Evolutionary conservation across 2,329 filamentous ascomycete species (phyloP), one percentile per base, ranked within the genome.

Genomic region (Fragosphaeria purpurea): DNA sequence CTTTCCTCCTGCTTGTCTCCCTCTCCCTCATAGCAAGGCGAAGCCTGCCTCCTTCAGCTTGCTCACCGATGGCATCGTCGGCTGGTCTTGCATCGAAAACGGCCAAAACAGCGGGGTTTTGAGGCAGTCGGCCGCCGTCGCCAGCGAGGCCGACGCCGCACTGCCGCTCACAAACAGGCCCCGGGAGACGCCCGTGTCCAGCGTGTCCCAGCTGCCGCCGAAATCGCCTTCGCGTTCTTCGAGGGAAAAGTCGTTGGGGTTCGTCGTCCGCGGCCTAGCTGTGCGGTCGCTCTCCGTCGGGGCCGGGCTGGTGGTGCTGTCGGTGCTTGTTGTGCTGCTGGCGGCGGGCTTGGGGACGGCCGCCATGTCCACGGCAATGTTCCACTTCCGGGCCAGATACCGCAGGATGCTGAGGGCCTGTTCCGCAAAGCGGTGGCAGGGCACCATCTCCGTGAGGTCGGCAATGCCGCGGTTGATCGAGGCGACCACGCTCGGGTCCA

Each of bases 41-140:
- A 81, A 81, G 0, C 77, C 77, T 2, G 76, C 74, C 34, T 74
- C 69, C 56, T 72, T 66, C 48, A 81, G 57, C 46, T 70, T 65
- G 34, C 67, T 58, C 1, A 75, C 74, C 0, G 61, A 66, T 0
- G 74, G 70, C 33, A 80, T 55, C 51, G 79, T 74, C 4, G 77
- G 76, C 30, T 76, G 67, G 0, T 77, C 77, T 56, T 80, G 77
- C 73, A 79, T 74, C 0, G 77, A 77, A 53, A 80, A 80, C 1
- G 77, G 76, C 77, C 77, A 81, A 57, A 80, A 80, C 2, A 80
- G 63, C 13, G 76, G 76, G 50, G 79, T 79, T 52, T 76, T 71
- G 54, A 71, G 61, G 22, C 58, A 63, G 30, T 70, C 68, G 0
- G 67, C 67, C 7, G 62, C 48, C 39, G 46, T 49, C 35, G 50